Evolutionary conservation across 768 basidiomycete genomes (phyloP).

Genomic region (Asterophora lycoperdoides): DNA sequence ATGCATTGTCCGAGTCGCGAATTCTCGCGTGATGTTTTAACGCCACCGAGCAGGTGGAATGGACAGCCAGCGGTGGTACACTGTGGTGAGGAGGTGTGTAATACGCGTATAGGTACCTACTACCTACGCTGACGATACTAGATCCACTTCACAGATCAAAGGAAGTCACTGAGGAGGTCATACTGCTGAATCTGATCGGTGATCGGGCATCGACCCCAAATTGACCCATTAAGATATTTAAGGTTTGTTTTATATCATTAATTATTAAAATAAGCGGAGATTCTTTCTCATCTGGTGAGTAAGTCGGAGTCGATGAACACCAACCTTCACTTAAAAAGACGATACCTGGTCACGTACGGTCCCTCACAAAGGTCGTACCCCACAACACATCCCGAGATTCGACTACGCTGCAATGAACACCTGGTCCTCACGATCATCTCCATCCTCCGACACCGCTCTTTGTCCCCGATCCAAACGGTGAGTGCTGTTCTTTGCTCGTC

Average conservation of each 20-base stretch:
- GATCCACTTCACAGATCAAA: no score
- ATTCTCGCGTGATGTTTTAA: not conserved
- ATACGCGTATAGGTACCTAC: not conserved
- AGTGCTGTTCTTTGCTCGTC: constrained; percentile 2
- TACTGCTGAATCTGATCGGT: not conserved
- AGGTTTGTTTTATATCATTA: constrained; percentile 5
- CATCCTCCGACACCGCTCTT: not conserved
- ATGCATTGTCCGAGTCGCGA: not conserved
- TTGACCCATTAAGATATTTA: not conserved
- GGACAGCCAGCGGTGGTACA: not conserved
- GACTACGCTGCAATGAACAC: not conserved
- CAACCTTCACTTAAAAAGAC: constrained; percentile 10
- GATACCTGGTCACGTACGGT: not conserved
- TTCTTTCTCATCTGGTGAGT: not conserved
- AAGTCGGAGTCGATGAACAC: not conserved
- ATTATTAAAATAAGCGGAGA: constrained; percentile 11
- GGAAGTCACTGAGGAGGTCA: no score
- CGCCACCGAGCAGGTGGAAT: not conserved
- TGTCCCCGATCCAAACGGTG: constrained; percentile 4
- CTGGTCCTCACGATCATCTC: not conserved
- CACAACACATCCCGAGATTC: not conserved
- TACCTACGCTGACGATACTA: not conserved
- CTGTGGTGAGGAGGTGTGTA: not conserved
- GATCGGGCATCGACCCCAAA: not conserved
- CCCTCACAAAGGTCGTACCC: not conserved